phyloP scores from a whole-genome alignment of 139 green algal species.

The Micractinium conductrix region DNA sequence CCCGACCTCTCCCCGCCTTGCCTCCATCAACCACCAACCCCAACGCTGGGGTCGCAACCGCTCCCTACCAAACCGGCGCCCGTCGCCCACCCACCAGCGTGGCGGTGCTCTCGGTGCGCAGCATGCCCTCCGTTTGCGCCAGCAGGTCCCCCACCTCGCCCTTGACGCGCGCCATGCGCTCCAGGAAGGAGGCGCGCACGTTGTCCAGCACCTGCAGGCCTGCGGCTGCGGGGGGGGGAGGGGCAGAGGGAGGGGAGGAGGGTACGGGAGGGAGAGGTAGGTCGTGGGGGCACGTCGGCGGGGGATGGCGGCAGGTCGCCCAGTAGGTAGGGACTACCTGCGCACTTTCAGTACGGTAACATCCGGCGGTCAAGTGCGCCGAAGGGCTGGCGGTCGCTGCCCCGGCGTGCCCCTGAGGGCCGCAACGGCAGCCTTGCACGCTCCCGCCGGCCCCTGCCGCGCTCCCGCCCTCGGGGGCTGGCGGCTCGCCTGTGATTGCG shows the following conservation, averaged over 20 bases:
- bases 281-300: too few relatives aligned
- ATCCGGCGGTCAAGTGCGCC: neutral
- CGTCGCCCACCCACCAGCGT: neutral
- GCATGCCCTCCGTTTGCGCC: neutral
- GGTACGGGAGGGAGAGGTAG: too few relatives aligned
- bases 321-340: neutral
- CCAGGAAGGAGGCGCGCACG: neutral
- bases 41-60: too few relatives aligned
- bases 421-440: too few relatives aligned
- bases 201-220: conserved; percentile 5
- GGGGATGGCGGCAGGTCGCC: neutral
- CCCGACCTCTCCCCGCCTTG: too few relatives aligned
- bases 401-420: neutral
- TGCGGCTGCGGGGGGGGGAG: neutral
- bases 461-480: neutral
- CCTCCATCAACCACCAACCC: too few relatives aligned
- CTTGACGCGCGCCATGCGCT: conserved; percentile 12
- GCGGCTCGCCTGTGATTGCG: neutral
- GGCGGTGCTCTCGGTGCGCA: neutral
- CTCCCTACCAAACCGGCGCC: too few relatives aligned
- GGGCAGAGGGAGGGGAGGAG: neutral
- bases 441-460: neutral
- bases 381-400: neutral
- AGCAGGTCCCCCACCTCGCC: neutral
- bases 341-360: neutral